Percentiles rank a stretch among this genome's conserved stretches.
These are phyloP conservation scores for Aspergillus ellipticus DNA, from an alignment of 495 filamentous ascomycete species.

Conservation along the genomic window DNA sequence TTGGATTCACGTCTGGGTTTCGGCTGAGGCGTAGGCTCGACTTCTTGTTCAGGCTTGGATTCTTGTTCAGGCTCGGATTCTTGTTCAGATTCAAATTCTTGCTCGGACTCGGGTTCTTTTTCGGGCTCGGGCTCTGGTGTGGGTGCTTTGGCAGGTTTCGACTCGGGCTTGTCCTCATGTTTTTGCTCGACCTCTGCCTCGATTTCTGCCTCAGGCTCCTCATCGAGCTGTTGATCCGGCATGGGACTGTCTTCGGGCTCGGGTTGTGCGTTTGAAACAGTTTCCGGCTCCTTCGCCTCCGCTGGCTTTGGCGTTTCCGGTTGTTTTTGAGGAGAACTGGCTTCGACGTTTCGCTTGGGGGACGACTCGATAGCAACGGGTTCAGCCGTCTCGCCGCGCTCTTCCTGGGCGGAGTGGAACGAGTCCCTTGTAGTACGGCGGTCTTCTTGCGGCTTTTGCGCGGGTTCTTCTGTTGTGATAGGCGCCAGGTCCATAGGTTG, in stretches of 20 bases:
- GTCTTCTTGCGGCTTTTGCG: constrained; percentile 32
- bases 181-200: constrained; percentile 4
- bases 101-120: background rate
- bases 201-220: constrained; percentile 15
- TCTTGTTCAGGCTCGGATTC: constrained; percentile 16
- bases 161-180: background rate
- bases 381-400: constrained; percentile 41
- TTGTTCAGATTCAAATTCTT: constrained; percentile 12
- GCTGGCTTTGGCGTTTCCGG: constrained; percentile 17
- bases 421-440: constrained; percentile 55
- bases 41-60: background rate
- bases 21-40: background rate
- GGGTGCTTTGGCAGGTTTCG: background rate
- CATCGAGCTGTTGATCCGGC: constrained; percentile 16
- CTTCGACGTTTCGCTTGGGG: constrained; percentile 17
- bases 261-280: constrained; percentile 6
- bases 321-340: constrained; percentile 14
- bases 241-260: constrained; percentile 20
- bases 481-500: constrained; percentile 38
- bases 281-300: constrained; percentile 5
- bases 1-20: background rate
- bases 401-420: constrained; percentile 68
- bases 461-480: constrained; percentile 23
- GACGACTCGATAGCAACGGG: constrained; percentile 27
- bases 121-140: background rate